phyloP scores from a whole-genome alignment of 148 eudicot genomes.

The Chenopodium suecicum region DNA sequence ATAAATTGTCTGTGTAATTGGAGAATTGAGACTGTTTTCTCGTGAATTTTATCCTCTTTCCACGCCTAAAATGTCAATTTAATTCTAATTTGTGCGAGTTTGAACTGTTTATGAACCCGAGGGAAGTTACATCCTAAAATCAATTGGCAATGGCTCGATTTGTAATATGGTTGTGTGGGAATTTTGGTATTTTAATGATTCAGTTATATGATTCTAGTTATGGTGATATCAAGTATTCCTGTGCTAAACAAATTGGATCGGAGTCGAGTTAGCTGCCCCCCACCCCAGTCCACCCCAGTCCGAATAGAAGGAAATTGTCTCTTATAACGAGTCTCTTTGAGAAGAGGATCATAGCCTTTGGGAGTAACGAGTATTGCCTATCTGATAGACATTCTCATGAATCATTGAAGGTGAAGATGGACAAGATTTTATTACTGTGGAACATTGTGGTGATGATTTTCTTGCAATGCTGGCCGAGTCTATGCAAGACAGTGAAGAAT shows the following conservation, averaged over 20 bases:
- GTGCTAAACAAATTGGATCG: not conserved
- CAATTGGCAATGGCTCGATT: not conserved
- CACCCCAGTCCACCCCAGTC: no score
- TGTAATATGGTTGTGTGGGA: no score
- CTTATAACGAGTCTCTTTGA: not conserved
- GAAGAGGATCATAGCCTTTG: not conserved
- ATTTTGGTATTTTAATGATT: no score
- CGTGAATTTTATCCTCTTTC: not conserved
- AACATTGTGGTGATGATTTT: conserved; percentile 94
- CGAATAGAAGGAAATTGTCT: not conserved
- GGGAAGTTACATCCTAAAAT: no score
- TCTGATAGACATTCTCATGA: not conserved
- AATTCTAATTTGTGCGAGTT: not conserved
- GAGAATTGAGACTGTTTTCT: not conserved
- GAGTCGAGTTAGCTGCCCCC: not conserved
- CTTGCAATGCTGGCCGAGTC: conserved; percentile 83
- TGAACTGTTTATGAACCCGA: no score
- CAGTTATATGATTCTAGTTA: not conserved
- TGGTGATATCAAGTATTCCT: not conserved
- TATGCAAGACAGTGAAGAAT: conserved; percentile 78
- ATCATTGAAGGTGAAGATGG: conserved; percentile 82
- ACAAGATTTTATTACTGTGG: conserved; percentile 79
- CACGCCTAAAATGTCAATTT: not conserved
- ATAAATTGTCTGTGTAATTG: not conserved
- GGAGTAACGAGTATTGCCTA: not conserved